Evolutionary conservation across 345 rosid species (phyloP).

Genomic region (Brassica rapa): DNA sequence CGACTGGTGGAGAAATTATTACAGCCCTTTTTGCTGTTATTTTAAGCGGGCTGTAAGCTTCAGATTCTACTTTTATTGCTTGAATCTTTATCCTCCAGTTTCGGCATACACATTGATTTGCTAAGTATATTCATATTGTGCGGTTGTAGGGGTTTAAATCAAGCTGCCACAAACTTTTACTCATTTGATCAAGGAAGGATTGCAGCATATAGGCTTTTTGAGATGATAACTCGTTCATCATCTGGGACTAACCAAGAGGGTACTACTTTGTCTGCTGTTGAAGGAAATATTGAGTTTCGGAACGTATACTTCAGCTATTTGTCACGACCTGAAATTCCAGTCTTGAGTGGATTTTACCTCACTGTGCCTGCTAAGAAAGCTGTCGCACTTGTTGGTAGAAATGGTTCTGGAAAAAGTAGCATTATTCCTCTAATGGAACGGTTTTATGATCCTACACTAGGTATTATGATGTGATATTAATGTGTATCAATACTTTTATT

Average conservation of each 20-base stretch:
- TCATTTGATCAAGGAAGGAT: slow-evolving; percentile 99
- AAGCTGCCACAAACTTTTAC: slow-evolving; percentile 98
- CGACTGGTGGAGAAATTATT: slow-evolving; percentile 91
- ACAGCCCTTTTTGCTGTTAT: slow-evolving; percentile 94
- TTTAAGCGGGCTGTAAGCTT: slow-evolving; percentile 97
- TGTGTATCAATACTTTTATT: slow-evolving; percentile 6
- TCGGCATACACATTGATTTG: slow-evolving; percentile 50
- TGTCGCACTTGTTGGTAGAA: slow-evolving; percentile 99
- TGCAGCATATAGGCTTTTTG: slow-evolving; percentile 97
- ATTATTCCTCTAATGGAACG: slow-evolving; percentile 99
- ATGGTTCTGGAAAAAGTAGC: slow-evolving; percentile 99
- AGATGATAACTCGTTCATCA: slow-evolving; percentile 96
- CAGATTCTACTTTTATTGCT: slow-evolving; percentile 34
- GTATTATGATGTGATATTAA: slow-evolving; percentile 46
- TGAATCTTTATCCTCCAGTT: slow-evolving; percentile 15
- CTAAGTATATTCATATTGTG: slow-evolving; percentile 33
- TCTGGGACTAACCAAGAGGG: slow-evolving; percentile 82
- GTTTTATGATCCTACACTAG: slow-evolving; percentile 98
- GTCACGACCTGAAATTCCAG: slow-evolving; percentile 98
- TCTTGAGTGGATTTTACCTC: slow-evolving; percentile 96
- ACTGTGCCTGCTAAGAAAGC: slow-evolving; percentile 96
- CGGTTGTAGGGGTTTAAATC: slow-evolving; percentile 82
- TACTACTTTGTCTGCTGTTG: slow-evolving; percentile 51
- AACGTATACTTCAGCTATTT: slow-evolving; percentile 98
- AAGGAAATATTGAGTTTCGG: slow-evolving; percentile 96